These are phyloP conservation scores for Terfezia claveryi DNA, from an alignment of 495 filamentous ascomycete species.

Conservation along the genomic window DNA sequence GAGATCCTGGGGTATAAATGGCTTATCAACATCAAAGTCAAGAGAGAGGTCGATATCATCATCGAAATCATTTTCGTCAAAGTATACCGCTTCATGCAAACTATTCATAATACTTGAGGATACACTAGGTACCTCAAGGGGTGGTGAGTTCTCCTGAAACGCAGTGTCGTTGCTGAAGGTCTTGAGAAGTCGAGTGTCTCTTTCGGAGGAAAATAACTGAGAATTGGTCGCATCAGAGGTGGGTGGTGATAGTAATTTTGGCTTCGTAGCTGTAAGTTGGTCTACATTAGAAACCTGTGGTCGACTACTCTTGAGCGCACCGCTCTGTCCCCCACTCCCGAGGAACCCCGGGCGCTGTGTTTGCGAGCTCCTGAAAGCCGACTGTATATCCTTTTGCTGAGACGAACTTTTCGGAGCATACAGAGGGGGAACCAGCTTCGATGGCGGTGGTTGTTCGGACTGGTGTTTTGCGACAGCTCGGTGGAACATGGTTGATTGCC, in stretches of 20 bases:
- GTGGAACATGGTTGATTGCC: too few relatives aligned
- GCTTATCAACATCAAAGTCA: slow-evolving; percentile 34
- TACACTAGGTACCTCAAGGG: neutral
- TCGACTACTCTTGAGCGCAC: neutral
- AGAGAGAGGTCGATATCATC: slow-evolving; percentile 35
- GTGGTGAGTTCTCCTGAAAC: slow-evolving; percentile 3
- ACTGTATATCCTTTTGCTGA: neutral
- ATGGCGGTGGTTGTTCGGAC: too few relatives aligned
- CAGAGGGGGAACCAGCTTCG: too few relatives aligned
- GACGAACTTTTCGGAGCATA: too few relatives aligned
- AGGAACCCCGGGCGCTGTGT: too few relatives aligned
- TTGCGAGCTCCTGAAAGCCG: neutral
- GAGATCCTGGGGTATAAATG: slow-evolving; percentile 12
- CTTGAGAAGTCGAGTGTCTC: neutral
- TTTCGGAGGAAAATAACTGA: too few relatives aligned
- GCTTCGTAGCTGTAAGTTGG: too few relatives aligned
- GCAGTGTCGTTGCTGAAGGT: slow-evolving; percentile 11
- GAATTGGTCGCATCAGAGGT: too few relatives aligned
- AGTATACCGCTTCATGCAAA: slow-evolving; percentile 24
- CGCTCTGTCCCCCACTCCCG: neutral
- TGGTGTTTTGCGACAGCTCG: too few relatives aligned
- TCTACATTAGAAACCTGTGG: neutral
- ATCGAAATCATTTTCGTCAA: slow-evolving; percentile 45
- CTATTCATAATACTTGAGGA: neutral
- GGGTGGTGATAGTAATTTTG: too few relatives aligned